Evolutionary conservation across 805 yeast genomes (phyloP), one percentile per base, ranked within the genome.

Genomic region (Hanseniaspora mollemarum): DNA sequence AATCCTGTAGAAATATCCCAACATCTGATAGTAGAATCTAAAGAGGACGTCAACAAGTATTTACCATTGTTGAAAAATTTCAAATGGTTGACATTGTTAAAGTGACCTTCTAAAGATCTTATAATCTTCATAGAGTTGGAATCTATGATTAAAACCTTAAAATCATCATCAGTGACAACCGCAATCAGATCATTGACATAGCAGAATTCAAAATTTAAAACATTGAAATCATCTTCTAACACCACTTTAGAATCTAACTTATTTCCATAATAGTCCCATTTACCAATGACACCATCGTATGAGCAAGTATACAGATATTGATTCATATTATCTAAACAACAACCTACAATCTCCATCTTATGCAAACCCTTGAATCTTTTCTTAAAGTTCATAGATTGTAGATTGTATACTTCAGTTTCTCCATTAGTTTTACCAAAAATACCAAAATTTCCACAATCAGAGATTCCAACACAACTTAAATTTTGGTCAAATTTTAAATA

Each of bases 1-100:
- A 88, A 86, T 44, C 98, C 97, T 1, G 96, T 83, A 38, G 97
- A 97, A 54, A 92, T 74, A 64, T 92, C 97, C 97, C 97, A 92
- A 0, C 96, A 87, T 60, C 98, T 77, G 44, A 92, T 71, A 0
- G 97, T 87, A 1, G 85, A 74, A 62, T 92, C 99, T 54, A 87
- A 70, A 0, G 87, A 75, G 1, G 85, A 80, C 22, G 92, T 78
- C 8, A 92, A 80, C 32, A 92, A 69, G 96, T 97, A 92, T 63
- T 96, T 78, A 32, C 96, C 97, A 63, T 88, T 90, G 4, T 95
- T 94, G 3, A 94, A 81, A 61, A 92, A 90, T 63, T 86, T 96
- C 63, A 90, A 65, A 0, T 85, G 74, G 0, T 96, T 87, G 56
- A 92, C 80, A 60, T 95, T 74, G 65, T 88, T 87, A 12, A 82